These are phyloP conservation scores for Monosporascus cannonballus DNA, from an alignment of 2,329 filamentous ascomycete species.

Conservation along the genomic window DNA sequence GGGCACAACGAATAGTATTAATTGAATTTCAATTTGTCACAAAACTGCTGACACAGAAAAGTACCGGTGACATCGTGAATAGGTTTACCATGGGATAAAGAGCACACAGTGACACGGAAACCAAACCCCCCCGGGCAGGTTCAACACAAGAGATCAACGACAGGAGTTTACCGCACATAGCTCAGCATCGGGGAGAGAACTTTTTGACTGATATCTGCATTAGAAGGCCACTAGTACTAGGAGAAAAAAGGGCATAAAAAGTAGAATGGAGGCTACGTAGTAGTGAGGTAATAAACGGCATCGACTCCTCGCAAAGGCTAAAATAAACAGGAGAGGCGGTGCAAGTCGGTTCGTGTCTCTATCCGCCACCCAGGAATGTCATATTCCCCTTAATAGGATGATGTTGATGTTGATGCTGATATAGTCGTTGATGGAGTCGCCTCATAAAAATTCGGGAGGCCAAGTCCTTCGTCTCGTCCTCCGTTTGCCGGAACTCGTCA, in stretches of 20 bases:
- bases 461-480: conserved; percentile 9
- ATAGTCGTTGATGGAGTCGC: conserved; percentile 5
- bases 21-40: no score
- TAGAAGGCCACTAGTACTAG: conserved; percentile 56
- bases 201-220: conserved; percentile 53
- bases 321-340: conserved; percentile 19
- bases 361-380: conserved; percentile 13
- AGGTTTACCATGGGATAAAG: no score
- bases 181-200: conserved; percentile 16
- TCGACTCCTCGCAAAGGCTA: conserved; percentile 20
- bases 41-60: no score
- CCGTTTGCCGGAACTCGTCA: conserved; percentile 12
- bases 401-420: background rate
- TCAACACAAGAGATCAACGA: no score
- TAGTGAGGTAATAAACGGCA: conserved; percentile 21
- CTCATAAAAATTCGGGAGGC: conserved; percentile 16
- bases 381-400: conserved; percentile 3
- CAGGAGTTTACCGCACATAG: no score
- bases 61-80: no score
- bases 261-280: conserved; percentile 23
- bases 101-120: no score
- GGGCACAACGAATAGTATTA: no score
- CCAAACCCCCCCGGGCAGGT: no score
- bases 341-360: conserved; percentile 7
- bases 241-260: conserved; percentile 35